Conservation (phyloP, 169 alveolate genomes). For the Neospora caninum region DNA sequence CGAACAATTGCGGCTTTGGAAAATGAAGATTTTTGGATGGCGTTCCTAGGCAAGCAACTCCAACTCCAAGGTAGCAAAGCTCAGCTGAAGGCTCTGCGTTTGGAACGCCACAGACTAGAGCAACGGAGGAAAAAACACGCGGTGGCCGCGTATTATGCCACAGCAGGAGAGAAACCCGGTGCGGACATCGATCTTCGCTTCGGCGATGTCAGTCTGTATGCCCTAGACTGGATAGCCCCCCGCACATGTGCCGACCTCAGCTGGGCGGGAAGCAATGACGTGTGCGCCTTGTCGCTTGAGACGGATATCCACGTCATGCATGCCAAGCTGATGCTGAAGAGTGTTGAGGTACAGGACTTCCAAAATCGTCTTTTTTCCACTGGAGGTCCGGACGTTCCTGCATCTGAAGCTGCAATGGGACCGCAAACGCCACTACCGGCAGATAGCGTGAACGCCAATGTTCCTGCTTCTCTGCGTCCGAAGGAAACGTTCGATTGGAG, state of each 20-base stretch:
- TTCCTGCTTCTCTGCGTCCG: background rate
- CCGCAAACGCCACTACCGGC: background rate
- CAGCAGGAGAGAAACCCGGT: background rate
- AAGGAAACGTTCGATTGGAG: conserved; percentile 20
- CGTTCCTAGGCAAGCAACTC: conserved; percentile 1
- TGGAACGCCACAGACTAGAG: conserved; percentile 13
- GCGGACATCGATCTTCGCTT: background rate
- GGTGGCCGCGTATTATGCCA: background rate
- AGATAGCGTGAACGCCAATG: background rate
- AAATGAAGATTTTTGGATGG: background rate
- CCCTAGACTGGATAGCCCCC: conserved; percentile 27
- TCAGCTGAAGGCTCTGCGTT: conserved; percentile 20
- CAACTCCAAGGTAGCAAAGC: background rate
- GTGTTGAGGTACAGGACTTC: background rate
- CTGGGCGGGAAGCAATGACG: conserved; percentile 21
- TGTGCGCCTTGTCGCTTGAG: conserved; percentile 36
- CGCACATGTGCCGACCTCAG: conserved; percentile 25
- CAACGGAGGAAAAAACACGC: conserved; percentile 27
- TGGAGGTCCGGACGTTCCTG: background rate
- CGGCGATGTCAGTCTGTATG: background rate
- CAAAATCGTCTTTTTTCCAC: conserved; percentile 26
- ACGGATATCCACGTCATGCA: conserved; percentile 17
- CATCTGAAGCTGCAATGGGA: background rate
- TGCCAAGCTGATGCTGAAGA: background rate
- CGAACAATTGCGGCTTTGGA: background rate